Base-by-base conservation (phyloP, 1,284 basidiomycete genomes). In the Puccinia horiana region DNA sequence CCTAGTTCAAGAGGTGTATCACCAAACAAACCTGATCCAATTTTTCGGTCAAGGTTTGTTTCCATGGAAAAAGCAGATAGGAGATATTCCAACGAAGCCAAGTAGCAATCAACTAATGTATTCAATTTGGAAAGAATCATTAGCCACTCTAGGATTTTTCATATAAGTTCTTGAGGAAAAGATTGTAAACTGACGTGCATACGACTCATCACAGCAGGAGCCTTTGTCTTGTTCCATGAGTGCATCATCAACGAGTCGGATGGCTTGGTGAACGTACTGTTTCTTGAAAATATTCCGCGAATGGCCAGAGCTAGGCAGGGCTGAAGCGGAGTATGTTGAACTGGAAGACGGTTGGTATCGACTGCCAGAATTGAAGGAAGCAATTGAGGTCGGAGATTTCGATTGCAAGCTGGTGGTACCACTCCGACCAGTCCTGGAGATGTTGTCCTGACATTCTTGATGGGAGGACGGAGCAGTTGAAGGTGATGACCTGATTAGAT, bases 141-240 rank as follows among this genome's bases (percentile, higher is more conserved):
- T 29, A 14, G 37, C n/a, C 44, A 29, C n/a, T 65, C 35, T 12
- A 35, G 35, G 11, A 35, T 8, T 14, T 4, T 11, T 14, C 35
- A 16, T n/a, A 44, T 35, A 65, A 29, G 14, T 65, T 20, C 9
- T 14, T 20, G 32, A n/a, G 37, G 6, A 37, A 75, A 6, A 58
- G 23, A 56, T 3, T 6, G n/a, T 18, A 20, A 49, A 61, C 74
- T 65, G 35, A 76, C 74, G 58, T 1, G 74, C 74, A 63, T 63
- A 76, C 23, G 54, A 42, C 44, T 76, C 37, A 76, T 76, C 74
- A 44, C 54, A 76, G 16, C 56, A 63, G 18, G 56, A 42, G 74
- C 74, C 74, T 76, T 76, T 76, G n/a, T 76, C 74, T 49, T 76
- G 74, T 49, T 76, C 74, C 56, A 29, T 65, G 42, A 76, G 74